Conservation (phyloP, 331 rosid species). For the Pyracantha coccinea region DNA sequence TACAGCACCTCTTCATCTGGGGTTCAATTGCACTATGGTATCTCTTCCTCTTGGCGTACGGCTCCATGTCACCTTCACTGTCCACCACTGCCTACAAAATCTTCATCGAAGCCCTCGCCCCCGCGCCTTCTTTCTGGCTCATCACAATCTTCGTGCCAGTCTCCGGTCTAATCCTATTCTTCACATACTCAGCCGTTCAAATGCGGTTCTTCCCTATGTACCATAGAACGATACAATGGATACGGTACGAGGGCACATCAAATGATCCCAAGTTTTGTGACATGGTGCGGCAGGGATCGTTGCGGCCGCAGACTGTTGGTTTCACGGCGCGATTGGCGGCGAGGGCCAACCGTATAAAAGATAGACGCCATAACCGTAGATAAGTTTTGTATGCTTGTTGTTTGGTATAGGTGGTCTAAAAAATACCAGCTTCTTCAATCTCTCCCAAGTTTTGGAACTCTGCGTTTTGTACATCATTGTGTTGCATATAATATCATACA, state of each 20-base stretch:
- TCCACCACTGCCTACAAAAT: slow-evolving; percentile 65
- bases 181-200: slow-evolving; percentile 52
- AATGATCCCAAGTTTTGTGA: slow-evolving; percentile 49
- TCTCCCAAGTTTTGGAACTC: slow-evolving; percentile 1
- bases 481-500: not conserved
- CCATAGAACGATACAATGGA: slow-evolving; percentile 67
- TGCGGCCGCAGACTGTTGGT: slow-evolving; percentile 50
- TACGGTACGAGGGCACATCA: slow-evolving; percentile 43
- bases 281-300: slow-evolving; percentile 43
- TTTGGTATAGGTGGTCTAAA: not conserved
- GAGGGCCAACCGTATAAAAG: slow-evolving; percentile 24
- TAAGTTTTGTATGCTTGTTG: slow-evolving; percentile 13
- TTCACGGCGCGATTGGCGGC: slow-evolving; percentile 81
- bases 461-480: not conserved
- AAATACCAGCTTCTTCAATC: slow-evolving; percentile 13
- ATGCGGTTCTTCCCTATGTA: slow-evolving; percentile 74
- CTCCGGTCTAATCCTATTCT: slow-evolving; percentile 61
- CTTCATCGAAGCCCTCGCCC: slow-evolving; percentile 72
- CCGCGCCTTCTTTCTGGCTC: slow-evolving; percentile 69
- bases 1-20: slow-evolving; percentile 88
- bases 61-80: slow-evolving; percentile 40
- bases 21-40: slow-evolving; percentile 80
- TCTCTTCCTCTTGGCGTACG: slow-evolving; percentile 62
- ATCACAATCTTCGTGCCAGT: slow-evolving; percentile 53
- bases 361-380: slow-evolving; percentile 14